Base-by-base conservation (phyloP, 176 grass and related monocot species). In the Zizania latifolia region DNA sequence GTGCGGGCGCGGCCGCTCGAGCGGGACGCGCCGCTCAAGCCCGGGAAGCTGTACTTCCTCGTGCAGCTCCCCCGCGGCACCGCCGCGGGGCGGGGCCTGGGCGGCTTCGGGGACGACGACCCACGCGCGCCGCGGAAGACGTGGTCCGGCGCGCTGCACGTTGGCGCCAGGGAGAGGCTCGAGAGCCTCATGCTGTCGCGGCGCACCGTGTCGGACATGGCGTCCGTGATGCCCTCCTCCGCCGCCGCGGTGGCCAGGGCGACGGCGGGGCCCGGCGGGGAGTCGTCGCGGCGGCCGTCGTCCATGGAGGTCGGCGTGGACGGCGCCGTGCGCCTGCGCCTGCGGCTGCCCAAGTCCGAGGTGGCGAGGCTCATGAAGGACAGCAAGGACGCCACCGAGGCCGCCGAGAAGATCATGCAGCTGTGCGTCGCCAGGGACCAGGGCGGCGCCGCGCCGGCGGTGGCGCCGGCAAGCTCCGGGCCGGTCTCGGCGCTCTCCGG, bases 101-200 rank as follows among this genome's bases (percentile, higher is more conserved):
- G 13, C 34, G 32, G 6, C 36, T 0, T 1, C 17, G 82, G 2
- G 4, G 68, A 58, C 5, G 29, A 58, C 1, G 86, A 78, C 60
- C 81, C 58, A 22, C 81, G 83, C 31, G 72, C 62, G 40, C 86
- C 84, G 16, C 82, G 86, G 11, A 70, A 93, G 70, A 88, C 95
- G 19, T 90, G 86, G 91, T 99, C 95, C 17, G 95, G 95, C 1
- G 82, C 87, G 86, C 83, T 99, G 24, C 92, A 82, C 30, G 78
- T 99, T 0, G 84, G 95, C 58, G 95, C 95, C 2, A 62, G 72
- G 53, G 95, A 99, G 82, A 81, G 95, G 17, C 91, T 99, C 0
- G 91, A 99, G 86, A 92, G 86, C 82, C 89, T 99, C 17, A 89
- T 88, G 91, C 87, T 99, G 32, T 90, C 95, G n/a, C 86, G 91